Evolutionary conservation across 306 rosid species (phyloP), one percentile per base, ranked within the genome.

Genomic region (Lablab purpureus): DNA sequence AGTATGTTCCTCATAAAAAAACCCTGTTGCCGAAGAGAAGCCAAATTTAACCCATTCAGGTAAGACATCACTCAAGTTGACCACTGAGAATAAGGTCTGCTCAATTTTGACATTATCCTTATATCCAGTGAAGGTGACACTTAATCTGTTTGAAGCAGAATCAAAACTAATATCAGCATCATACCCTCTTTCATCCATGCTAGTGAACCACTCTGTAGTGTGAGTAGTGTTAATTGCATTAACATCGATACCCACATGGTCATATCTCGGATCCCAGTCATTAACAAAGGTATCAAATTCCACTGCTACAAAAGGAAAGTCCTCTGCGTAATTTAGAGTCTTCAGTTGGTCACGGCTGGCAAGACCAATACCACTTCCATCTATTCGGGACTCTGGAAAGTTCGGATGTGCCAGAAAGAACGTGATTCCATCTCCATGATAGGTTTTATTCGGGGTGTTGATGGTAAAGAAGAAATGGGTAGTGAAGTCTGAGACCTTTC

Each of bases 391-490:
- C 5, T 27, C 7, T 15, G 86, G 78, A 30, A 81, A 51, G 34
- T 34, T 28, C 46, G 81, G 71, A 49, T 32, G 27, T 17, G 86
- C 91, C 0, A 87, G 81, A 51, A 85, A 87, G 84, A 89, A 89
- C 0, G 89, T 81, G 13, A 87, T 13, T 2, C 89, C 94, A 58
- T 88, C 88, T 23, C 52, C 94, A 72, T 75, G 83, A 17, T 87
- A 80, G 63, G 55, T 52, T 0, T 40, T 37, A 7, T 81, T 78
- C 22, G 51, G 51, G 4, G 89, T 22, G 58, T 88, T 73, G 17
- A 88, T 83, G 63, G 64, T 46, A 11, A 90, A 90, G 25, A 84
- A 27, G 75, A 90, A 90, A 23, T 81, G 74, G 23, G 90, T 86
- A 17, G 49, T 55, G 74, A 90, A 90, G 59, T 85, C 83, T 15